Percentiles rank a stretch among this genome's conserved stretches.
These are phyloP conservation scores for Pythium coloratum DNA, from an alignment of 352 stramenopile species.

Conservation along the genomic window DNA sequence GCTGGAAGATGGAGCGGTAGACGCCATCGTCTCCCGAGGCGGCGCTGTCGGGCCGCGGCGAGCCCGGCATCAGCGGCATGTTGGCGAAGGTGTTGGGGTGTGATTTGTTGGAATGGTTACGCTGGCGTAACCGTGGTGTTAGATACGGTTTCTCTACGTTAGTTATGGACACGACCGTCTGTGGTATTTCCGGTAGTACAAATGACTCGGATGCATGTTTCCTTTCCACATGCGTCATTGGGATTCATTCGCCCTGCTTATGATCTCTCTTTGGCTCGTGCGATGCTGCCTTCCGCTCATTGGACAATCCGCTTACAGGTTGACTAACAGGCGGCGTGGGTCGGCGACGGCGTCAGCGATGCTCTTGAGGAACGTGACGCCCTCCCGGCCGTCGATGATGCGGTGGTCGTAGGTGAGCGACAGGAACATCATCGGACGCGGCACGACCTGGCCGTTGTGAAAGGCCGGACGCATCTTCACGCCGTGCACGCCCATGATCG, in stretches of 20 bases:
- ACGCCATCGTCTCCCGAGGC: conserved; percentile 58
- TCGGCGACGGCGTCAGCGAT: conserved; percentile 98
- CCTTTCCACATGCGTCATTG: background rate
- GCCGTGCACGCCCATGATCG: conserved; percentile 98
- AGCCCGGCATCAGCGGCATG: conserved; percentile 67
- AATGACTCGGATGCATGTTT: background rate
- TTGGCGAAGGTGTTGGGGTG: background rate
- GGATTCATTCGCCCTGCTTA: background rate
- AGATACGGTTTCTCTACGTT: background rate
- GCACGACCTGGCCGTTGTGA: conserved; percentile 92
- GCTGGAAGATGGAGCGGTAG: conserved; percentile 85
- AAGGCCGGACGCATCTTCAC: conserved; percentile 97
- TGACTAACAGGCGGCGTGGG: conserved; percentile 91
- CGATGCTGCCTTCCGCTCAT: background rate
- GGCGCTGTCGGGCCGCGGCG: conserved; percentile 47
- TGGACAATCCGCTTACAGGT: conserved; percentile 42
- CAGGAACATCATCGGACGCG: conserved; percentile 99
- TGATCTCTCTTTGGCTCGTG: background rate
- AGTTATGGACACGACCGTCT: background rate
- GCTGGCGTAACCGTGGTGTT: background rate
- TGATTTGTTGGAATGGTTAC: background rate
- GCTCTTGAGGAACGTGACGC: conserved; percentile 98
- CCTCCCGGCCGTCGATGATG: conserved; percentile 99
- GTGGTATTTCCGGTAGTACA: no score
- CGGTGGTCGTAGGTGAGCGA: conserved; percentile 99